Conservation (phyloP, 2,329 filamentous ascomycete genomes). For the Aureobasidium musti region DNA sequence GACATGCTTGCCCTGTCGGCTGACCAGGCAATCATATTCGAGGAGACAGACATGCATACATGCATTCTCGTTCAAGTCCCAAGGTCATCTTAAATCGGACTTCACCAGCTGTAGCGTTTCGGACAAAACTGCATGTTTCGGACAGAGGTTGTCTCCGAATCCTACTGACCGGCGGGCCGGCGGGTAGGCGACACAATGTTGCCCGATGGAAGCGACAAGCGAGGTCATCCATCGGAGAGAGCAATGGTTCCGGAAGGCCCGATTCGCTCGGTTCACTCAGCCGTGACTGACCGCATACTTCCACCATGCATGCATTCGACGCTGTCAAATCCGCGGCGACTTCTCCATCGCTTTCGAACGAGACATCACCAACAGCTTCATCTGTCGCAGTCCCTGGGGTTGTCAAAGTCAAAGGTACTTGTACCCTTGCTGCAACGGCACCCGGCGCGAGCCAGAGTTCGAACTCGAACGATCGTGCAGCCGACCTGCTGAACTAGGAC, state of each 20-base stretch:
- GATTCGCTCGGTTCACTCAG: conserved; percentile 24
- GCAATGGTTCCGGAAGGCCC: conserved; percentile 17
- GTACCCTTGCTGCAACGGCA: background rate
- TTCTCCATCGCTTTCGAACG: background rate
- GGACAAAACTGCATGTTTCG: conserved; percentile 9
- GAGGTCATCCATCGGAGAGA: background rate
- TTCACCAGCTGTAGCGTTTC: background rate
- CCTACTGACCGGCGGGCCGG: conserved; percentile 7
- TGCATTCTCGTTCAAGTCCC: background rate
- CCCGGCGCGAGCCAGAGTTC: background rate
- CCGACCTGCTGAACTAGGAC: background rate
- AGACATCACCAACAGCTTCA: background rate
- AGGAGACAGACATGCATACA: background rate
- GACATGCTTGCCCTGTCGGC: background rate
- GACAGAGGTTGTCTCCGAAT: background rate
- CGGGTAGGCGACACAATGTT: background rate
- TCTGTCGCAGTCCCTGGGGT: background rate
- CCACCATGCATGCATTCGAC: background rate
- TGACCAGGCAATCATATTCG: background rate
- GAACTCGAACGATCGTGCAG: background rate
- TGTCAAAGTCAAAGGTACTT: background rate
- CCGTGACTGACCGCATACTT: conserved; percentile 14
- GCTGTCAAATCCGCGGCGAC: background rate
- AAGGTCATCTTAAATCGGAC: background rate
- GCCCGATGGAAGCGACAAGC: conserved; percentile 1